These are phyloP conservation scores for Serendipita sp. DNA, from an alignment of 1,284 basidiomycete genomes.

Conservation along the genomic window DNA sequence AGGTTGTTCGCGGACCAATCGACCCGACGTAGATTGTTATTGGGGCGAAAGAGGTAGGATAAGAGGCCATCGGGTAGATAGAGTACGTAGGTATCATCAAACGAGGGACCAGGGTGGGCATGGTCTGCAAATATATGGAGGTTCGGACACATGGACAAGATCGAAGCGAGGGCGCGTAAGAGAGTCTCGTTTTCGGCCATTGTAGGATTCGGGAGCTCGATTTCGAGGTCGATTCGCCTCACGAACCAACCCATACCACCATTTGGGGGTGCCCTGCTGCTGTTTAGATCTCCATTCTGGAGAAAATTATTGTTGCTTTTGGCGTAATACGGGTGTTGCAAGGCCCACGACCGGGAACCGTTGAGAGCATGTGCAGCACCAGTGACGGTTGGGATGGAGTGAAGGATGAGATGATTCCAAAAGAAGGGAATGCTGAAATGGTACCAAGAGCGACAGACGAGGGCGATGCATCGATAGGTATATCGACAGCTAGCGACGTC, in stretches of 20 bases:
- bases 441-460: constrained; percentile 6
- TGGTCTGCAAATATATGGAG: not conserved
- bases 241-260: constrained; percentile 5
- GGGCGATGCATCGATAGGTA: constrained; percentile 5
- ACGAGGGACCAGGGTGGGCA: not conserved
- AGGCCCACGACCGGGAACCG: not conserved
- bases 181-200: constrained; percentile 2
- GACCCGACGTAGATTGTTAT: not conserved
- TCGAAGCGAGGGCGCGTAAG: not conserved
- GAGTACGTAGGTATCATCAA: constrained; percentile 2
- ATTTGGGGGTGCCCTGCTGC: not conserved
- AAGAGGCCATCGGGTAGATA: not conserved
- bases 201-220: not conserved
- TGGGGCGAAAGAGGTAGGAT: not conserved
- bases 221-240: constrained; percentile 1
- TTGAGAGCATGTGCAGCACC: not conserved
- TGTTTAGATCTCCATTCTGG: not conserved
- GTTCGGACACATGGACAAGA: not conserved
- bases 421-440: not conserved
- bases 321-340: not conserved
- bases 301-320: not conserved
- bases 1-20: constrained; percentile 4
- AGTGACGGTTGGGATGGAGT: not conserved
- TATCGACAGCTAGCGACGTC: constrained; percentile 4
- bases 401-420: constrained; percentile 1